Evolutionary conservation across 805 yeast species (phyloP).

Genomic region (Schwanniomyces yamadae): DNA sequence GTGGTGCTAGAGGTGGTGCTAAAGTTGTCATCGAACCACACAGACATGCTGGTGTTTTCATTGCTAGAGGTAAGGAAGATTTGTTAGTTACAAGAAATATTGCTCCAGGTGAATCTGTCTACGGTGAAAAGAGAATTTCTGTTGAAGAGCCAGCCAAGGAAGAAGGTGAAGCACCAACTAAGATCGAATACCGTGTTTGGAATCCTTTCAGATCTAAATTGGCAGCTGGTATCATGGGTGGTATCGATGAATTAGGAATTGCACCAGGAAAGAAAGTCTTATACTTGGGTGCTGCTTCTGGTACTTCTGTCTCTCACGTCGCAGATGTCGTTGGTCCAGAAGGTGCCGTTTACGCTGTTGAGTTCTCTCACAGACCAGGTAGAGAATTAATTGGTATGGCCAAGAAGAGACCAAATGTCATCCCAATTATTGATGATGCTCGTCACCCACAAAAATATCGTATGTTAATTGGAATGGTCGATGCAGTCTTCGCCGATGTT

Average conservation of each 20-base stretch:
- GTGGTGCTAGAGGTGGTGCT: slow-evolving; percentile 89
- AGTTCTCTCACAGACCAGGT: slow-evolving; percentile 99
- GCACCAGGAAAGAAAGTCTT: slow-evolving; percentile 98
- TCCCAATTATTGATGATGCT: slow-evolving; percentile 99
- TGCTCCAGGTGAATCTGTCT: slow-evolving; percentile 98
- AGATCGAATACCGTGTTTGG: slow-evolving; percentile 99
- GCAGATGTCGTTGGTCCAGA: slow-evolving; percentile 98
- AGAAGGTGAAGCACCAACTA: slow-evolving; percentile 86
- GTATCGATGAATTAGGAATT: slow-evolving; percentile 95
- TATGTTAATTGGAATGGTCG: slow-evolving; percentile 99
- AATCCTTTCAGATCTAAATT: slow-evolving; percentile 99
- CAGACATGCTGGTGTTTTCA: slow-evolving; percentile 97
- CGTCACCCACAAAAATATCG: slow-evolving; percentile 99
- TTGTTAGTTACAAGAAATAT: slow-evolving; percentile 92
- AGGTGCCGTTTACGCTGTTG: slow-evolving; percentile 98
- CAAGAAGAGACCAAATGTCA: slow-evolving; percentile 98
- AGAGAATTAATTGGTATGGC: slow-evolving; percentile 99
- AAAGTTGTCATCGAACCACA: slow-evolving; percentile 98
- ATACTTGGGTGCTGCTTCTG: slow-evolving; percentile 98
- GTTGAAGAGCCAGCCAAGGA: slow-evolving; percentile 91
- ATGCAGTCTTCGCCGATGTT: slow-evolving; percentile 97
- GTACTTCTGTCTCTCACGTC: slow-evolving; percentile 98
- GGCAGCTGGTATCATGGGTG: slow-evolving; percentile 99
- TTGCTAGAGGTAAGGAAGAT: slow-evolving; percentile 99
- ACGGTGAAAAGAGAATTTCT: slow-evolving; percentile 95